These are phyloP conservation scores for Vaccinium macrocarpon DNA, from an alignment of 148 eudicot species.

Conservation along the genomic window DNA sequence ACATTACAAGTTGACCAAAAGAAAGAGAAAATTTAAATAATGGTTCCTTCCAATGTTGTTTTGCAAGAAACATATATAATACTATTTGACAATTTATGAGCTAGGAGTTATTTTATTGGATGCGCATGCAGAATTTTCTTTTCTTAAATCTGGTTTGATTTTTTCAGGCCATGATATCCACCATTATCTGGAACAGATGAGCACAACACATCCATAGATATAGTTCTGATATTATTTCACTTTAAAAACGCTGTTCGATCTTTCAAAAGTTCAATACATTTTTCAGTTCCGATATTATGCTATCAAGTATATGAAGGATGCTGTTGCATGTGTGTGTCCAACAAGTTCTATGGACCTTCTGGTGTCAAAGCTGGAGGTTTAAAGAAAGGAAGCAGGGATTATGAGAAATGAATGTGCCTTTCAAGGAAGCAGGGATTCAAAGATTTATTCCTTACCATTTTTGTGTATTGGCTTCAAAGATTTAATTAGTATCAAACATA, in stretches of 20 bases:
- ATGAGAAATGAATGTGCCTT: too few species aligned
- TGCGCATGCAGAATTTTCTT: not conserved
- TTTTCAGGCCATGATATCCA: not conserved
- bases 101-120: not conserved
- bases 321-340: too few species aligned
- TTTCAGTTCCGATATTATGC: too few species aligned
- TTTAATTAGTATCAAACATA: too few species aligned
- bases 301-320: too few species aligned
- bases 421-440: too few species aligned
- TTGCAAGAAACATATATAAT: not conserved
- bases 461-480: too few species aligned
- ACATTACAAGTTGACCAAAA: not conserved
- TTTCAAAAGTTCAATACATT: not conserved
- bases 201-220: not conserved
- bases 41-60: not conserved
- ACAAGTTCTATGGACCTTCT: too few species aligned
- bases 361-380: too few species aligned
- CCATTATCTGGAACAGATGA: not conserved
- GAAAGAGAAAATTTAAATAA: not conserved
- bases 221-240: too few species aligned
- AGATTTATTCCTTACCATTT: too few species aligned
- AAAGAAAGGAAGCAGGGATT: too few species aligned
- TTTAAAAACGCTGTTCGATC: not conserved
- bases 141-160: not conserved
- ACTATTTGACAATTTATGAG: not conserved